These are phyloP conservation scores for Hemileccinum impolitum DNA, from an alignment of 768 basidiomycete genomes.

Conservation along the genomic window DNA sequence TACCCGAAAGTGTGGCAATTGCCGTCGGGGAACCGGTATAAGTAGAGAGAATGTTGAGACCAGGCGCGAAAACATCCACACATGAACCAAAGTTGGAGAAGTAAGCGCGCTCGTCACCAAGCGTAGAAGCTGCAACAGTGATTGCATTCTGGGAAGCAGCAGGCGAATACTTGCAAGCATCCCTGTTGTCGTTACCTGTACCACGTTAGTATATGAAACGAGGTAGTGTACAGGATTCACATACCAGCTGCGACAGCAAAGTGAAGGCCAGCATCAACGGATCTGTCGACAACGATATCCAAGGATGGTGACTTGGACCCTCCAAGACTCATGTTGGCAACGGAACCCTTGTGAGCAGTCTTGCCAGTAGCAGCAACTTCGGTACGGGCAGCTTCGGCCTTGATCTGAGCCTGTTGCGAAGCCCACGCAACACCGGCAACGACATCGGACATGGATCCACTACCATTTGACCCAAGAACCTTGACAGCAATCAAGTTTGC, in stretches of 20 bases:
- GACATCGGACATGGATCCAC: conserved; percentile 94
- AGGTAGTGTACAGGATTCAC: conserved; percentile 20
- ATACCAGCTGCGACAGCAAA: conserved; percentile 95
- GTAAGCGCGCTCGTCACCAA: conserved; percentile 78
- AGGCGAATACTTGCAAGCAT: conserved; percentile 92
- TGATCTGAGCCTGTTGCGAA: conserved; percentile 46
- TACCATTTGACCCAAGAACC: conserved; percentile 91
- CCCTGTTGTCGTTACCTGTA: conserved; percentile 74
- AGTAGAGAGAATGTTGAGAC: conserved; percentile 87
- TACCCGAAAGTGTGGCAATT: conserved; percentile 80
- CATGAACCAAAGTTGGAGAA: conserved; percentile 92
- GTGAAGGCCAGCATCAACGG: conserved; percentile 83
- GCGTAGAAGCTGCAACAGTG: conserved; percentile 90
- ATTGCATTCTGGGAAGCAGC: conserved; percentile 86
- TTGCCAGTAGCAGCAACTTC: conserved; percentile 72
- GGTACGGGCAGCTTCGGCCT: conserved; percentile 56
- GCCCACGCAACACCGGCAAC: conserved; percentile 87
- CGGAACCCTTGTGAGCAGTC: conserved; percentile 88
- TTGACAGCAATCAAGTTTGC: conserved; percentile 90
- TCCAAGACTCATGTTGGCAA: conserved; percentile 96
- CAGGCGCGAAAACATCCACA: conserved; percentile 92
- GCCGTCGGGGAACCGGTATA: conserved; percentile 64
- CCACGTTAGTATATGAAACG: not conserved
- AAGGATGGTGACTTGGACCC: conserved; percentile 88
- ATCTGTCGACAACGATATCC: conserved; percentile 80